phyloP scores from a whole-genome alignment of 163 green algal species.

The Trebouxiophyceae sp. region DNA sequence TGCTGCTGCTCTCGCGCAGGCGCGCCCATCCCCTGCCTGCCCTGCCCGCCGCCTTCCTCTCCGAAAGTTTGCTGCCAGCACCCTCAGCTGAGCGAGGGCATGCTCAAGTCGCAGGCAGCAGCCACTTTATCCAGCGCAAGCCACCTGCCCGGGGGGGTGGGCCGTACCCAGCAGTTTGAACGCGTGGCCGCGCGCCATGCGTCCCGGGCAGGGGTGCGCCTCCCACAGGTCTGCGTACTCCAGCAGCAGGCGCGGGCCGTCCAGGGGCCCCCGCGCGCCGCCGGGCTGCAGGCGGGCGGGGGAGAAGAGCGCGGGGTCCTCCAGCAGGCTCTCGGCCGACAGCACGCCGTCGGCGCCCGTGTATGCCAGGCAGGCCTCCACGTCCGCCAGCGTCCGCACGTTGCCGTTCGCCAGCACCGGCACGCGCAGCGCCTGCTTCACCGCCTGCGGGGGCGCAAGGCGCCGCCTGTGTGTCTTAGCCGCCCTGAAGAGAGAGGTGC shows the following conservation, averaged over 20 bases:
- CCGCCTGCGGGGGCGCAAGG: too few species aligned
- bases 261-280: constrained; percentile 4
- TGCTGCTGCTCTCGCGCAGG: too few species aligned
- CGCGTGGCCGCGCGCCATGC: constrained; percentile 88
- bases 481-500: too few species aligned
- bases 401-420: constrained; percentile 97
- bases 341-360: constrained; percentile 50
- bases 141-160: not conserved
- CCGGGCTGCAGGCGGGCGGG: constrained; percentile 1
- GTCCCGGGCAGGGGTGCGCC: constrained; percentile 57
- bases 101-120: not conserved
- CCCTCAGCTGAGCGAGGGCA: not conserved
- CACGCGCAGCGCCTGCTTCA: constrained; percentile 67
- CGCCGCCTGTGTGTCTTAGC: too few species aligned
- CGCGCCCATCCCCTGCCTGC: too few species aligned
- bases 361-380: constrained; percentile 61
- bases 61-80: too few species aligned
- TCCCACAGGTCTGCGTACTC: constrained; percentile 56
- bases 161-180: constrained; percentile 70
- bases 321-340: constrained; percentile 85
- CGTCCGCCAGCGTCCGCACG: constrained; percentile 67
- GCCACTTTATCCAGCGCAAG: not conserved
- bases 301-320: constrained; percentile 86
- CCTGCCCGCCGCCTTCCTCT: too few species aligned
- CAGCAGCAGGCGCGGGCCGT: constrained; percentile 39